These are phyloP conservation scores for Antitrichia curtipendula DNA, from an alignment of 225 moss, liverwort and hornwort species.

Conservation along the genomic window DNA sequence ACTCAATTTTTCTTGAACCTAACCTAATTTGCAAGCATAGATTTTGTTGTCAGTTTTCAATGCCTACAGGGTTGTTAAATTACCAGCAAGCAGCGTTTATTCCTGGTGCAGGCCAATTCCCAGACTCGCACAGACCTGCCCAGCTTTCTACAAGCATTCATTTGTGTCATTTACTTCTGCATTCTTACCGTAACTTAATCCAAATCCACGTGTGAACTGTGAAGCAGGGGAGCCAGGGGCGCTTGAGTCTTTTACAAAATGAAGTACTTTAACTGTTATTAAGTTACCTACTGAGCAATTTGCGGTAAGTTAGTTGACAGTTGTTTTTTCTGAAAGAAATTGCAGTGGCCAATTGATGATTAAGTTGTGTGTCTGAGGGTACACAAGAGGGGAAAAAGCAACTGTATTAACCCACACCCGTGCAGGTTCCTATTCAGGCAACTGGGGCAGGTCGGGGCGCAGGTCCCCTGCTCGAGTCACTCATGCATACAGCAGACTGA, in stretches of 20 bases:
- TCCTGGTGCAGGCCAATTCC: neutral
- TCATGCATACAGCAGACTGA: neutral
- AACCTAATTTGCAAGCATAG: neutral
- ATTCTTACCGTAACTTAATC: too few relatives aligned
- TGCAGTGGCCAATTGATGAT: neutral
- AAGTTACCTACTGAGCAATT: neutral
- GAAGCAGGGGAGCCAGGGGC: too few relatives aligned
- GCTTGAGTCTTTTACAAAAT: neutral
- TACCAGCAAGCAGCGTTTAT: neutral
- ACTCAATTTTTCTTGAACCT: neutral
- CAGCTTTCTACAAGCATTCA: neutral
- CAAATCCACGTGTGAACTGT: neutral
- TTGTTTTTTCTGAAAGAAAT: neutral
- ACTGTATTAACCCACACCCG: neutral
- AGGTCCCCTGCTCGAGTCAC: neutral
- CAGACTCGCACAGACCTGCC: neutral
- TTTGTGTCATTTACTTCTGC: neutral
- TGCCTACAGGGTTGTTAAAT: neutral
- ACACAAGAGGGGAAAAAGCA: neutral
- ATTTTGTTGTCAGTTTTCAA: neutral
- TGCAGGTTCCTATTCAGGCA: neutral
- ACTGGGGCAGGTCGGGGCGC: neutral
- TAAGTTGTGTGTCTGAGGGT: neutral
- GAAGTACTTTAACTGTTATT: neutral
- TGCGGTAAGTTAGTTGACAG: neutral